Evolutionary conservation across 2,329 filamentous ascomycete genomes (phyloP), one percentile per base, ranked within the genome.

Genomic region (Fusarium brevicatenulatum): DNA sequence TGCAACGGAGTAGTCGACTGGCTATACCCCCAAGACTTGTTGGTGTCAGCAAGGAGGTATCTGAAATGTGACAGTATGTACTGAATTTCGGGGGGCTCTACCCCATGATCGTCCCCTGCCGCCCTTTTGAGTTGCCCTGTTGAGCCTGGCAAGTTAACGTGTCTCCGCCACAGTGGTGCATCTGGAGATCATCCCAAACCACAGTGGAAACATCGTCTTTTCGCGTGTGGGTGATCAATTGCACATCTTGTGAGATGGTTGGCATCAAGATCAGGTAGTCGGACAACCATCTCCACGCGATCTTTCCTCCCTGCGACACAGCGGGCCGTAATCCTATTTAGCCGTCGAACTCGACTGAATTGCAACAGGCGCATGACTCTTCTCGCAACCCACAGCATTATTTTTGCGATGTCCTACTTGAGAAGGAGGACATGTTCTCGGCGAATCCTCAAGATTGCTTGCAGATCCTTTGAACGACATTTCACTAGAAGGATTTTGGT

Each of bases 251-350:
- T 58, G 70, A 55, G 53, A 49, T 30, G 66, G 44, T 37, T 59
- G 56, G 25, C 52, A 37, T 40, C 58, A 52, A 63, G 37, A 63
- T 58, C 68, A 71, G 47, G 63, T 28, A 57, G 40, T 32, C 23
- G 25, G 42, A 21, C 32, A 57, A 57, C 42, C 70, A 73, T 71
- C 67, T 55, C 62, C 62, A 62, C 57, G 43, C 53, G 58, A 73
- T 73, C 70, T 57, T 52, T 56, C 30, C 67, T 68, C 58, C 61
- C 25, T 56, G 47, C 34, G 39, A 73, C 56, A 69, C 30, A 49
- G 47, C 71, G 71, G 70, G 63, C 71, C 71, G 66, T 34, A 34
- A 62, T 52, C 70, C 67, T 73, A 43, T 73, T 73, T 73, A 73
- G 67, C 71, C 71, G 63, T 65, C 39, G 50, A 63, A 55, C 57